Conservation (phyloP, 2,329 filamentous ascomycete genomes). For the Pestalotiopsis sp. region DNA sequence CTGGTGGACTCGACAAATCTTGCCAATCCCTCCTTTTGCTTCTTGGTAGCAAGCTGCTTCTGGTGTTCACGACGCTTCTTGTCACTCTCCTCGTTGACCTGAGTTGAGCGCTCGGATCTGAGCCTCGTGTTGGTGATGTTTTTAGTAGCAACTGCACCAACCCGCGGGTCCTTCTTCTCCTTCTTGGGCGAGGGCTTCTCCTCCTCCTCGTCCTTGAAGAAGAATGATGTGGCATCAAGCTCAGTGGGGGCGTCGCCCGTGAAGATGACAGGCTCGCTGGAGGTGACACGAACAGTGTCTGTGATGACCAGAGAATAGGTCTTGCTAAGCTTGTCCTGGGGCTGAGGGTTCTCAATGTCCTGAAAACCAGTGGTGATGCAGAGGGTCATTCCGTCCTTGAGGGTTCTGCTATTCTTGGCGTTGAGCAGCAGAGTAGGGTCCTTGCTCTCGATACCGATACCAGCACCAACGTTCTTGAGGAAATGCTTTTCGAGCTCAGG, state of each 20-base stretch:
- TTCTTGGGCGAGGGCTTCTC: constrained; percentile 86
- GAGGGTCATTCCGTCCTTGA: constrained; percentile 98
- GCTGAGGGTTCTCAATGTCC: constrained; percentile 83
- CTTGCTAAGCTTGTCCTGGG: constrained; percentile 88
- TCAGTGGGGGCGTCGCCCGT: constrained; percentile 91
- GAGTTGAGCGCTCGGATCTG: constrained; percentile 85
- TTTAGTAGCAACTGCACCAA: constrained; percentile 87
- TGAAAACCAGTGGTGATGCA: constrained; percentile 87
- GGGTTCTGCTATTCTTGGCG: constrained; percentile 77
- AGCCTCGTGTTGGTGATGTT: constrained; percentile 95
- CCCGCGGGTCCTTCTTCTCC: constrained; percentile 80
- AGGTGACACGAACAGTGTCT: constrained; percentile 88
- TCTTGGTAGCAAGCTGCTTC: constrained; percentile 83
- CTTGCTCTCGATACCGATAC: constrained; percentile 89
- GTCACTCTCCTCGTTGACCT: constrained; percentile 88
- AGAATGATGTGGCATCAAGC: constrained; percentile 93
- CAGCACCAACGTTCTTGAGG: constrained; percentile 86
- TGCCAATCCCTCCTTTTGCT: constrained; percentile 84
- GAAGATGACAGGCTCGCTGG: constrained; percentile 81
- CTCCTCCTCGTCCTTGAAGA: constrained; percentile 96
- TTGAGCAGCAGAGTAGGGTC: constrained; percentile 84
- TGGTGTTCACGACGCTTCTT: constrained; percentile 88
- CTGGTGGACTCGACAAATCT: constrained; percentile 85
- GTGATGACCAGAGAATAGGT: constrained; percentile 88
- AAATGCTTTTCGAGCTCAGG: constrained; percentile 96